phyloP scores from a whole-genome alignment of 2,329 filamentous ascomycete species.

The Botrytis paeoniae region DNA sequence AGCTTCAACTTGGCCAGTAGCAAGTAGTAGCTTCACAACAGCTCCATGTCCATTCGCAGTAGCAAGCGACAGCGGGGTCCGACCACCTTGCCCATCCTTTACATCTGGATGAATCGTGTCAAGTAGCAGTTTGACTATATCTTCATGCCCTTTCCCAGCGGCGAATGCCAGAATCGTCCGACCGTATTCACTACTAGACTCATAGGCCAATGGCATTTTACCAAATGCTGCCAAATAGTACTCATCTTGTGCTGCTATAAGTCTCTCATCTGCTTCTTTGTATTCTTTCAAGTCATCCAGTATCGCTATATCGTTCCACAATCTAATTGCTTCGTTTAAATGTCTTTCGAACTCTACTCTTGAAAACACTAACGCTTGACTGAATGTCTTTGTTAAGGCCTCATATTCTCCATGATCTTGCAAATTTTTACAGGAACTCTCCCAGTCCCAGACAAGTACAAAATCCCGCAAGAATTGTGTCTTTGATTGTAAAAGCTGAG shows the following conservation, averaged over 20 bases:
- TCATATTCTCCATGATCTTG: accelerated
- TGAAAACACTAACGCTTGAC: accelerated
- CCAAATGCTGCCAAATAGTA: no score
- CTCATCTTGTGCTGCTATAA: neutral
- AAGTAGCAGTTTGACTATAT: neutral
- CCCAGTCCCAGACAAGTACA: neutral
- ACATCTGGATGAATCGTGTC: accelerated
- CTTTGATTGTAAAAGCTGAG: neutral
- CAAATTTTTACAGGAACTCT: accelerated
- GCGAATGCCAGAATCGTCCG: neutral
- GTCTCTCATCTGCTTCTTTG: neutral
- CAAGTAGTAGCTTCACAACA: neutral
- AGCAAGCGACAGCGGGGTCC: neutral
- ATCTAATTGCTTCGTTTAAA: accelerated
- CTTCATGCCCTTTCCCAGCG: no score
- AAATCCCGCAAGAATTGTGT: accelerated
- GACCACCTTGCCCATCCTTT: accelerated
- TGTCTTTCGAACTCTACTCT: accelerated
- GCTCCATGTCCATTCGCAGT: neutral
- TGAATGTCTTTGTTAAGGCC: accelerated
- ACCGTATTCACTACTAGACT: accelerated
- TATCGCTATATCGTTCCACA: neutral
- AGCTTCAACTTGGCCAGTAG: neutral
- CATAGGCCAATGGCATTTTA: accelerated
- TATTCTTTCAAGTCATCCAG: accelerated